Percentiles rank a stretch among this genome's conserved stretches.
Conservation (phyloP, 1,284 basidiomycete species). For the Meira miltonrushii region DNA sequence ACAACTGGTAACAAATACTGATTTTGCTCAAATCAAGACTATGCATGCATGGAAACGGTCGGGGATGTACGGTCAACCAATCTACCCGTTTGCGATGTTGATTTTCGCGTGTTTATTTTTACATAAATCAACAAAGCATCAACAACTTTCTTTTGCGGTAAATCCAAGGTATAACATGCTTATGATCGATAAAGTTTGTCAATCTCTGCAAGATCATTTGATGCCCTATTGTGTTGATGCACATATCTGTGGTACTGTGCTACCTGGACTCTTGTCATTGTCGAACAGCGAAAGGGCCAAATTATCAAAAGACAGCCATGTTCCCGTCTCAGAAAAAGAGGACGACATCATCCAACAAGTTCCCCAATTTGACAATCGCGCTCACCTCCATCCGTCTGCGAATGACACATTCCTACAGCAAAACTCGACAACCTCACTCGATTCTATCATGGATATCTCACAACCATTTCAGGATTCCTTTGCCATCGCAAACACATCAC, state of each 20-base stretch:
- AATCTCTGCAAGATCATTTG: neutral
- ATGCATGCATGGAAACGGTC: too few relatives aligned
- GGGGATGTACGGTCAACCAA: neutral
- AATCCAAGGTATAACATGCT: too few relatives aligned
- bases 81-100: neutral
- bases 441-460: neutral
- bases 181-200: neutral
- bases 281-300: neutral
- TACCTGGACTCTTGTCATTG: neutral
- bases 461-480: neutral
- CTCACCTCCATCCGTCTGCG: too few relatives aligned
- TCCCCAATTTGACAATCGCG: too few relatives aligned
- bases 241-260: neutral
- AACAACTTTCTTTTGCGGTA: neutral
- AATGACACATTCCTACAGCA: too few relatives aligned
- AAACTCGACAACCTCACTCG: too few relatives aligned
- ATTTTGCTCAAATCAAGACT: too few relatives aligned
- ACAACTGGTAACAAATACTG: too few relatives aligned
- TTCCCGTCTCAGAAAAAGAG: too few relatives aligned
- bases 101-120: neutral
- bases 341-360: too few relatives aligned
- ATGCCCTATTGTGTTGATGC: neutral
- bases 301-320: neutral
- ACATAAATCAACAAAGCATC: neutral
- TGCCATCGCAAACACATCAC: neutral